Evolutionary conservation across 345 rosid genomes (phyloP), one percentile per base, ranked within the genome.

Genomic region (Limnanthes douglasii): DNA sequence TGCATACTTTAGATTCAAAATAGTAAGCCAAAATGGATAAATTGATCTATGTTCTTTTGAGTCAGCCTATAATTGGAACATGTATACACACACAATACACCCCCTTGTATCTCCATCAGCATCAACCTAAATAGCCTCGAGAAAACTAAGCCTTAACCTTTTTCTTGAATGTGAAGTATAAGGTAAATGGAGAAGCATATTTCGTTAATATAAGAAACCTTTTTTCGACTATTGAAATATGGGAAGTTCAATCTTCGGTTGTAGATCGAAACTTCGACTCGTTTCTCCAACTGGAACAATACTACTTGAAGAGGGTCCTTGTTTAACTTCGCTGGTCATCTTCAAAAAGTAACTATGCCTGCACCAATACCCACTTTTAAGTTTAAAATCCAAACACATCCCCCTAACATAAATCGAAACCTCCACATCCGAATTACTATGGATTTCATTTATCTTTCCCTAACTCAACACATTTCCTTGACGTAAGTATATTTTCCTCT

Each of bases 321-420:
- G 64, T 56, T 56, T 72, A 4, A 46, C 37, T 57, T 66, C 84
- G 2, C 41, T 54, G 3, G 54, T 62, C 98, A 90, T 77, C 68
- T 70, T 90, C 55, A 84, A 46, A 68, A 79, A 90, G 58, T 65
- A 84, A 45, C 77, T 77, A 51, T 84, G 94, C 98, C 98, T 83
- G 69, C 43, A 52, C 15, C 38, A 41, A 34, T 36, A 59, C 16
- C 20, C 2, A 15, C 19, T 49, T 18, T 41, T 46, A 37, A 22
- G 19, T 37, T 30, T 19, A 8, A 18, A 34, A n/a, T n/a, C n/a
- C n/a, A n/a, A n/a, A n/a, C n/a, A n/a, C n/a, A n/a, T n/a, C n/a
- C n/a, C n/a, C n/a, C n/a, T n/a, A n/a, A n/a, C n/a, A n/a, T n/a
- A n/a, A n/a, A n/a, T n/a, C n/a, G n/a, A n/a, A n/a, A n/a, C n/a